Base-by-base conservation (phyloP, 2,329 filamentous ascomycete genomes). In the Nemania diffusa region DNA sequence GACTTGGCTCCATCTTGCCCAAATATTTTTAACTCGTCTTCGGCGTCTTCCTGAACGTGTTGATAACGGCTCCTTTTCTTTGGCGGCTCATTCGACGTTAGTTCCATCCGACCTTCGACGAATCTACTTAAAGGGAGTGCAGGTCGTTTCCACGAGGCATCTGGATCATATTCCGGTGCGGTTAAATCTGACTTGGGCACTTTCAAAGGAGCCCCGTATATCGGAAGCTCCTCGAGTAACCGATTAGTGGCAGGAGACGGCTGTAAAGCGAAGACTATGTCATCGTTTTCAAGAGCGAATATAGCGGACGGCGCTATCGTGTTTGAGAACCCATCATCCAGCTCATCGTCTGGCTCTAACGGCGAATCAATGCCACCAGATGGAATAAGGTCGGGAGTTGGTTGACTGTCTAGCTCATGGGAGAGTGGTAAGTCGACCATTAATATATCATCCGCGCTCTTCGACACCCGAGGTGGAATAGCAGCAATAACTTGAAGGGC, bases 41-140 rank as follows among this genome's bases (percentile, higher is more conserved):
- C 80, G 13, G 90, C 88, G 26, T 87, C 84, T 72, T 96, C 92
- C 64, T 93, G 89, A 46, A 87, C 85, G 73, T 97, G 96, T 62
- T 91, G 87, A 74, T 91, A 98, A n/a, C 95, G 88, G 73, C 93
- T 94, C 64, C 89, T 89, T 79, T 94, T 97, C 58, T 84, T 85
- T 0, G 90, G 89, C 8, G 91, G 91, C 1, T 87, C 87, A 46
- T 87, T 85, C 3, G 87, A 82, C 13, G 86, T 85, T 20, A 97
- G 86, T 27, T 90, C 87, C 78, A 98, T 90, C 72, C 92, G 92
- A 8, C 92, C 92, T 65, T 92, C 90, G 0, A 94, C 91, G 77
- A 92, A 97, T 77, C 94, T 97, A 74, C 92, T 97, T 2, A 97
- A 85, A 1, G 93, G 92, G 17, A 97, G 82, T 46, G 94, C 90